Base-by-base conservation (phyloP, 352 stramenopile species). In the Globisporangium radiosum region DNA sequence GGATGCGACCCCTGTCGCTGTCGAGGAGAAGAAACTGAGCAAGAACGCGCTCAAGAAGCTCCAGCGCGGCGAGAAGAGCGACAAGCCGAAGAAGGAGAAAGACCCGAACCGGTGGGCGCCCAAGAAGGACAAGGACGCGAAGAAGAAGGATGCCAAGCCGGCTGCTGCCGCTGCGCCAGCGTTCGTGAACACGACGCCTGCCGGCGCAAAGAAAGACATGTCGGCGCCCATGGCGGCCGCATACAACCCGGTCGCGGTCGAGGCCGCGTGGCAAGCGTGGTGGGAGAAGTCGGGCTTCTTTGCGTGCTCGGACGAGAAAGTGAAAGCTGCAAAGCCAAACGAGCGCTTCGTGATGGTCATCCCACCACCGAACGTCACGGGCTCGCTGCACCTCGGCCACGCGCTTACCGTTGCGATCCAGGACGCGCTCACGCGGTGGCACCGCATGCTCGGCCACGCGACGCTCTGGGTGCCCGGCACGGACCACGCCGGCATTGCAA, bases 401-500 rank as follows among this genome's bases (percentile, higher is more conserved):
- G 97, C 97, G 33, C 96, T 99, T 52, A 99, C 98, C 39, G 94
- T 99, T 11, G 91, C 97, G 44, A 89, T 99, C 63, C 88, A 98
- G 83, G 97, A 99, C 78, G 90, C 97, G 40, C 77, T 99, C 56
- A 96, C 96, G 40, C 85, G 97, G 47, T 99, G 97, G 87, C 94
- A 99, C 83, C 90, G 97, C 37, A 99, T 99, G 98, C 81, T 96
- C 19, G 98, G 97, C 17, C 84, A 97, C 61, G 92, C 95, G 38
- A 98, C 97, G n/a, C 71, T 99, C 9, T 99, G 96, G 96, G 83
- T 99, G 19, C 98, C 97, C 0, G 97, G 96, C 65, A 94, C 88
- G 51, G 98, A 99, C 71, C 98, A 99, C 80, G 98, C 98, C 0
- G 97, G 98, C 40, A 99, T 99, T 60, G 97, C 97, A 0, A 99